Evolutionary conservation across 495 filamentous ascomycete genomes (phyloP).

Genomic region (Venustampulla echinocandica): DNA sequence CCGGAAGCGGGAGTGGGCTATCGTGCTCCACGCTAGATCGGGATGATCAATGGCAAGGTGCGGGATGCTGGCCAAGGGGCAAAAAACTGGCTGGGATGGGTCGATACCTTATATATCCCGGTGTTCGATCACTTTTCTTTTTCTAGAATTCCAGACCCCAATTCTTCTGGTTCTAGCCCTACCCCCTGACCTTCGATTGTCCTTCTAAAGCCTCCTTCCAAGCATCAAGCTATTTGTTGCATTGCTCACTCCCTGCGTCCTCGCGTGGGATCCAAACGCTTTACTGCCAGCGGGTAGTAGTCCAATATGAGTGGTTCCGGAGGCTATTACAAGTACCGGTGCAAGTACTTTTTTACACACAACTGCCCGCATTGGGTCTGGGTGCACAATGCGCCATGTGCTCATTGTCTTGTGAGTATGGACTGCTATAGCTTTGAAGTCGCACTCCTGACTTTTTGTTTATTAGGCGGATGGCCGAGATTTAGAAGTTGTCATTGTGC

Average conservation of each 20-base stretch:
- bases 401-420: slow-evolving; percentile 49
- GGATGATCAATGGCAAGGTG: too few species aligned
- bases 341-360: slow-evolving; percentile 51
- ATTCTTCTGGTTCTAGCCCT: slow-evolving; percentile 3
- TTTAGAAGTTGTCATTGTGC: slow-evolving; percentile 23
- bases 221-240: background rate
- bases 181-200: too few species aligned
- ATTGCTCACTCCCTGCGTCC: background rate
- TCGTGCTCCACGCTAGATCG: too few species aligned
- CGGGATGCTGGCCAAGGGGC: too few species aligned
- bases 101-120: background rate
- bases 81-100: too few species aligned
- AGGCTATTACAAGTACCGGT: slow-evolving; percentile 53
- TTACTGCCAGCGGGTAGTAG: slow-evolving; percentile 28
- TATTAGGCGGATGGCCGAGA: slow-evolving; percentile 40
- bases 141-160: slow-evolving; percentile 15
- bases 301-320: slow-evolving; percentile 46
- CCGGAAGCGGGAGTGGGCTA: too few species aligned
- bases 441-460: slow-evolving; percentile 2
- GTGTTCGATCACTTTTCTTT: slow-evolving; percentile 5
- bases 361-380: slow-evolving; percentile 55
- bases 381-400: slow-evolving; percentile 48
- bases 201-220: background rate
- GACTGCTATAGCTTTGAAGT: background rate
- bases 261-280: slow-evolving; percentile 19